A percentile compares a stretch with the other conserved stretches of the same genome.
Conservation (phyloP, 257 asterid genomes). For the Fraxinus americana region DNA sequence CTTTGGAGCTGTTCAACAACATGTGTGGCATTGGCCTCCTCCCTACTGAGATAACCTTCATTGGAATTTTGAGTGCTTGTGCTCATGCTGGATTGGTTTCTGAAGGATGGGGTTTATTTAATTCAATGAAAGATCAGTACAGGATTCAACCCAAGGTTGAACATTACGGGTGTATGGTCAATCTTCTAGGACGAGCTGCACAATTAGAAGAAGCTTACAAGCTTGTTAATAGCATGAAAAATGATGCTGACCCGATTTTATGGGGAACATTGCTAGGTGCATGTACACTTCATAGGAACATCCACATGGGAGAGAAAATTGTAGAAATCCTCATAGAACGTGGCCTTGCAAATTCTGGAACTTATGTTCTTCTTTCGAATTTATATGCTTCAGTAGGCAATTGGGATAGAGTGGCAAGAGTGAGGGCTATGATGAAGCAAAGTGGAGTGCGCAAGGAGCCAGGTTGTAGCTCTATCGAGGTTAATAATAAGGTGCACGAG, state of each 20-base stretch:
- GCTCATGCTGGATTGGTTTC: conserved; percentile 59
- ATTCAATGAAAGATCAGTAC: conserved; percentile 37
- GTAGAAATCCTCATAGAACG: conserved; percentile 29
- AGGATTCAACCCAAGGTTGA: conserved; percentile 46
- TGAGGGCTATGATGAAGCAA: conserved; percentile 46
- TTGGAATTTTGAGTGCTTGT: conserved; percentile 51
- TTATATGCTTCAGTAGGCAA: conserved; percentile 49
- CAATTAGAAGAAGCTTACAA: conserved; percentile 33
- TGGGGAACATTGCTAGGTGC: conserved; percentile 58
- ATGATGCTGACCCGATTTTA: conserved; percentile 39
- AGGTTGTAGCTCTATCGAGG: conserved; percentile 59
- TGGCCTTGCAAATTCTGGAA: conserved; percentile 52
- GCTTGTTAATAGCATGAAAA: conserved; percentile 32
- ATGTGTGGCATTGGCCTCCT: conserved; percentile 36
- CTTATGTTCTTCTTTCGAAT: conserved; percentile 51
- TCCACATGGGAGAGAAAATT: conserved; percentile 38
- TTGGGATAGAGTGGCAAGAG: conserved; percentile 56
- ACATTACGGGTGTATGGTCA: conserved; percentile 67
- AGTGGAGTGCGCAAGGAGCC: conserved; percentile 57
- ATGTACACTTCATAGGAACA: conserved; percentile 54
- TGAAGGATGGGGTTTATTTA: conserved; percentile 43
- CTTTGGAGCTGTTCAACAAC: conserved; percentile 41
- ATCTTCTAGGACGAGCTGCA: conserved; percentile 62
- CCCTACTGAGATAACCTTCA: conserved; percentile 54
- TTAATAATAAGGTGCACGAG: conserved; percentile 49